A percentile compares a stretch with the other conserved stretches of the same genome.
These are phyloP conservation scores for Dryadomyces quercivorus DNA, from an alignment of 2,329 filamentous ascomycete species.

Conservation along the genomic window DNA sequence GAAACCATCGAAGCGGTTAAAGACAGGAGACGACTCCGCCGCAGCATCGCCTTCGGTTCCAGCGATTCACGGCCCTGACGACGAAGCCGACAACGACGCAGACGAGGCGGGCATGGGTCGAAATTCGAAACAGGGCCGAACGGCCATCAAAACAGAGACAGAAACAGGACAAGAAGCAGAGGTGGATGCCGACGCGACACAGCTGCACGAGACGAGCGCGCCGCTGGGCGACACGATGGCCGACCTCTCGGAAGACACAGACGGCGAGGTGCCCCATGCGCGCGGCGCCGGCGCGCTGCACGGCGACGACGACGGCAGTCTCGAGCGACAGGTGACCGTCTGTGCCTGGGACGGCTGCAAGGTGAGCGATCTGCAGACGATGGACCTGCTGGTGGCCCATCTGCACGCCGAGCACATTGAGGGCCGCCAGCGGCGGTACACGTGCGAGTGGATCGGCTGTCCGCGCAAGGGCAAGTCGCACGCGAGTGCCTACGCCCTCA, in stretches of 20 bases:
- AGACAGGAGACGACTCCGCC: constrained; percentile 30
- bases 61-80: constrained; percentile 9
- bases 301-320: constrained; percentile 64
- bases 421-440: constrained; percentile 87
- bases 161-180: constrained; percentile 16
- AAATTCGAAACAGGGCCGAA: background rate
- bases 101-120: background rate
- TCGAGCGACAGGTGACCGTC: constrained; percentile 63
- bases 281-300: constrained; percentile 28
- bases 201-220: background rate
- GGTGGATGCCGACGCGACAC: background rate
- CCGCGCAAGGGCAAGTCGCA: constrained; percentile 79
- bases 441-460: constrained; percentile 95
- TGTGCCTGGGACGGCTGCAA: constrained; percentile 70
- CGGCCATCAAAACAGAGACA: background rate
- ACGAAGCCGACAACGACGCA: constrained; percentile 4
- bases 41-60: constrained; percentile 32
- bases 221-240: constrained; percentile 42
- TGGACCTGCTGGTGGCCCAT: constrained; percentile 71
- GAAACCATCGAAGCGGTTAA: constrained; percentile 33
- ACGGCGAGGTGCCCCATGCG: constrained; percentile 58
- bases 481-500: constrained; percentile 88
- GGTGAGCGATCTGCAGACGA: constrained; percentile 60
- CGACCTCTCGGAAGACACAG: constrained; percentile 82
- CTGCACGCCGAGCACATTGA: constrained; percentile 92